Evolutionary conservation across 495 filamentous ascomycete species (phyloP), one percentile per base, ranked within the genome.

Genomic region (Penicillium angulare): DNA sequence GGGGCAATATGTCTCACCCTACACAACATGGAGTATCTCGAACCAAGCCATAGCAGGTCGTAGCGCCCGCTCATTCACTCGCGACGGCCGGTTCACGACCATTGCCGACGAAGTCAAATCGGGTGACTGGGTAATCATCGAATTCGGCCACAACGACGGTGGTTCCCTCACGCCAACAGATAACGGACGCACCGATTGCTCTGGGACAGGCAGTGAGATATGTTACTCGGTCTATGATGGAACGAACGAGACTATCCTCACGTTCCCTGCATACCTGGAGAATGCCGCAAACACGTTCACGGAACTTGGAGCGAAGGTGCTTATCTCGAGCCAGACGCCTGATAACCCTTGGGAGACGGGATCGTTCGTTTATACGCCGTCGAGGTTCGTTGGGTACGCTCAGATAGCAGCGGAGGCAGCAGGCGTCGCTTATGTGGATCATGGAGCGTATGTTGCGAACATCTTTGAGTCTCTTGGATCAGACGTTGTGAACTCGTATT

Each of bases 71-170:
- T 80, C 75, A 44, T 86, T 75, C 65, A 80, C 74, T 0, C 75
- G 80, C 52, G 83, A 85, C 62, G 76, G 75, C 42, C 81, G 79
- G 22, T 86, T 86, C 71, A 54, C 71, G 35, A 70, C 69, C 12
- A 75, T 86, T 53, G 75, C 77, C 56, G 51, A 59, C 38, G 49
- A 66, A 16, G 66, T 84, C 15, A 47, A 73, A 31, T 18, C 69
- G 7, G 78, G 76, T 36, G 82, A 86, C 63, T 80, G 71, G 61
- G 80, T 84, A 32, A 67, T 84, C 38, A 83, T 84, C 57, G 80
- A 82, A 55, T 84, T 86, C 50, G 82, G 83, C 1, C 82, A 86
- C 71, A 86, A 86, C 61, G 83, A 85, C 56, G 82, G 83, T 44
- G 80, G 82, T 9, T 80, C 77, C 5, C 74, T 85, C 3, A 67